phyloP scores from a whole-genome alignment of 306 rosid species.

The Cucumis hystrix region DNA sequence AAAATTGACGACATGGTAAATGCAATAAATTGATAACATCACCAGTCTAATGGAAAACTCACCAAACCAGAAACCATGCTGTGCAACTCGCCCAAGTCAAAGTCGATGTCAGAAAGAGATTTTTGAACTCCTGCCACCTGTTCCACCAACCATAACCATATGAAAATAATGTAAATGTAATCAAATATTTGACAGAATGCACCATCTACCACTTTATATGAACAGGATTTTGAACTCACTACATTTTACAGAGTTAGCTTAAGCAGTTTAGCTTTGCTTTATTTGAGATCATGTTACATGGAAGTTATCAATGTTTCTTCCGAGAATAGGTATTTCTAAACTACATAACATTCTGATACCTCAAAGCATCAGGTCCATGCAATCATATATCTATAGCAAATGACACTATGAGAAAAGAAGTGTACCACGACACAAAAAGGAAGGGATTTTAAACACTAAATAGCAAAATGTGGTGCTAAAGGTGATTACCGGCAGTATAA shows the following conservation, averaged over 20 bases:
- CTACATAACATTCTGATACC: not conserved
- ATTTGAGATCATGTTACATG: not conserved
- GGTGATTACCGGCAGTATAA: not conserved
- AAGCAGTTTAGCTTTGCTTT: not conserved
- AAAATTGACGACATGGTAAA: not conserved
- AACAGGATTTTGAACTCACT: not conserved
- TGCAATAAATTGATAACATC: not conserved
- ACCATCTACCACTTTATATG: not conserved
- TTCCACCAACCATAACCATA: slow-evolving; percentile 16
- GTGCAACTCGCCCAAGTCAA: slow-evolving; percentile 45
- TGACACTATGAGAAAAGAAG: not conserved
- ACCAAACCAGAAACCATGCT: slow-evolving; percentile 57
- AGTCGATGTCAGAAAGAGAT: slow-evolving; percentile 37
- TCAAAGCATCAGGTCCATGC: not conserved
- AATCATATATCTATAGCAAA: not conserved
- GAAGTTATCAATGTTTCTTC: not conserved
- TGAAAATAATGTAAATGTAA: slow-evolving; percentile 1
- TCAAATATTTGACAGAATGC: not conserved
- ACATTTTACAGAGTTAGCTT: not conserved
- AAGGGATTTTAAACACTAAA: not conserved
- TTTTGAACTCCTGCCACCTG: slow-evolving; percentile 72
- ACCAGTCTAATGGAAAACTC: slow-evolving; percentile 23
- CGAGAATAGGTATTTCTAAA: not conserved
- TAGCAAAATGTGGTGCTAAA: not conserved
- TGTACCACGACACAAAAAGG: not conserved